Evolutionary conservation across 768 basidiomycete species (phyloP).

Genomic region (Mycena indigotica): DNA sequence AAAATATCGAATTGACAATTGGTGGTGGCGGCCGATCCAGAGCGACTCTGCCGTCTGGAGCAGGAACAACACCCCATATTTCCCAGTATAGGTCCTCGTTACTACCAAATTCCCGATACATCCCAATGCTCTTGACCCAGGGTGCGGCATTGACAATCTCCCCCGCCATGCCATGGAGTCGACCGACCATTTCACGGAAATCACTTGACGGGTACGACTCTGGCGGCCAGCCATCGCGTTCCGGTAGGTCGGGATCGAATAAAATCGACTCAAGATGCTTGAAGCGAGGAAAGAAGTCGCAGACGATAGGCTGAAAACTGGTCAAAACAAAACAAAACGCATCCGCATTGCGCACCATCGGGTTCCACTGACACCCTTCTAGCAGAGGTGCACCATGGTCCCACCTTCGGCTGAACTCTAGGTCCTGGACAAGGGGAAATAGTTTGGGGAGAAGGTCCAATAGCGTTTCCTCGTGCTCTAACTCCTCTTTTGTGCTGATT

Average conservation of each 20-base stretch:
- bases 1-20: background rate
- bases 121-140: background rate
- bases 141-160: background rate
- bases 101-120: background rate
- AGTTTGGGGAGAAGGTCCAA: background rate
- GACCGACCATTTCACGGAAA: background rate
- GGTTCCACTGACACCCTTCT: background rate
- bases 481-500: background rate
- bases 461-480: background rate
- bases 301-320: background rate
- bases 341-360: background rate
- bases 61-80: background rate
- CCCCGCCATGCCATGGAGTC: background rate
- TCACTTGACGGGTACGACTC: background rate
- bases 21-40: background rate
- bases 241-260: background rate
- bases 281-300: background rate
- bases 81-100: background rate
- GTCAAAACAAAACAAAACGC: no score
- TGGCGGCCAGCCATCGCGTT: background rate
- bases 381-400: background rate
- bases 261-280: background rate
- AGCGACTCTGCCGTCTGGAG: background rate
- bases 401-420: background rate
- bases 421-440: background rate